Conservation (phyloP, 148 eudicot species). For the Tetragonia tetragonoides region DNA sequence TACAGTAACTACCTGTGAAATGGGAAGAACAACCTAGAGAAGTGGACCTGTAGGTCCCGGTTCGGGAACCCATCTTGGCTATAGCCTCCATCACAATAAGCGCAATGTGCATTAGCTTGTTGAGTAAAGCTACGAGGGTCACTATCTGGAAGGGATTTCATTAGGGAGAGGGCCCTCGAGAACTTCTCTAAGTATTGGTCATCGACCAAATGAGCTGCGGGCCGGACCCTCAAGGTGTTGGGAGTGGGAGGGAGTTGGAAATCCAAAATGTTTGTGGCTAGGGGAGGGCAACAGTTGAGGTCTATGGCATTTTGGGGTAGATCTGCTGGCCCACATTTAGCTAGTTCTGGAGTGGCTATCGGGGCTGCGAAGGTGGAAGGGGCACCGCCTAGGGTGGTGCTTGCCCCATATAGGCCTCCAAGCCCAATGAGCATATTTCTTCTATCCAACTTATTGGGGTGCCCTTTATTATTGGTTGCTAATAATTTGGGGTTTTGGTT, state of each 20-base stretch:
- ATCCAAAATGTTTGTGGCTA: slow-evolving; percentile 35
- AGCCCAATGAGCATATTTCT: slow-evolving; percentile 65
- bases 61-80: slow-evolving; percentile 66
- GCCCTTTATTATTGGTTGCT: background rate
- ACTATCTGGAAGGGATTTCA: slow-evolving; percentile 64
- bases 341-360: slow-evolving; percentile 42
- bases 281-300: slow-evolving; percentile 70
- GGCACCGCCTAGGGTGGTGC: slow-evolving; percentile 27
- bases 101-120: slow-evolving; percentile 86
- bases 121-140: slow-evolving; percentile 78
- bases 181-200: slow-evolving; percentile 45
- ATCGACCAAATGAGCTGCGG: slow-evolving; percentile 69
- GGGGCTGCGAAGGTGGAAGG: slow-evolving; percentile 48
- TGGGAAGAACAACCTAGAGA: slow-evolving; percentile 82
- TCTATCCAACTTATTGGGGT: slow-evolving; percentile 43
- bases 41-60: slow-evolving; percentile 68
- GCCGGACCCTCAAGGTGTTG: slow-evolving; percentile 43
- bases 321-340: slow-evolving; percentile 50
- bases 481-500: slow-evolving; percentile 1
- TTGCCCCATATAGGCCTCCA: slow-evolving; percentile 62
- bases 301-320: background rate
- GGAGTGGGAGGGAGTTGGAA: slow-evolving; percentile 41
- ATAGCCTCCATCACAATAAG: slow-evolving; percentile 84
- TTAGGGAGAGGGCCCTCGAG: slow-evolving; percentile 56
- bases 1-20: slow-evolving; percentile 57